Conservation (phyloP, 352 stramenopile genomes). For the Phytophthora uliginosa region DNA sequence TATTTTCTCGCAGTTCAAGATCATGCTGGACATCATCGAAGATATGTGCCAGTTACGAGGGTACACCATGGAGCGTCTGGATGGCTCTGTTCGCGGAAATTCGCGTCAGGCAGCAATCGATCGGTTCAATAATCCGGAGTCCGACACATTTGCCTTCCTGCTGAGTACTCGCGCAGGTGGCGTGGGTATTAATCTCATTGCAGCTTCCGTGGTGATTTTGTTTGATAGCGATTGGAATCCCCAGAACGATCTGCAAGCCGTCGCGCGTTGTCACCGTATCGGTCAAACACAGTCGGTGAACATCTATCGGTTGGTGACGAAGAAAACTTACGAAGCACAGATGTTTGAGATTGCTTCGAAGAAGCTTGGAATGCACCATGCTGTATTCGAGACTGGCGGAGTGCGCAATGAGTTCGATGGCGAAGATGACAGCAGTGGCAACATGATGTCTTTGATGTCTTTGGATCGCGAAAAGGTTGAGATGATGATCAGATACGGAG, state of each 20-base stretch:
- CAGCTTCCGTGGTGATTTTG: constrained; percentile 88
- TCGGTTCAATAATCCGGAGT: constrained; percentile 96
- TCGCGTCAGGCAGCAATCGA: constrained; percentile 99
- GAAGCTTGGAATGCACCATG: constrained; percentile 99
- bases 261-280: constrained; percentile 99
- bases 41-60: constrained; percentile 85
- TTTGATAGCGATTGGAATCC: constrained; percentile 99
- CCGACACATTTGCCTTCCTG: constrained; percentile 98
- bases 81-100: constrained; percentile 97
- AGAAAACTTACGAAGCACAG: constrained; percentile 99
- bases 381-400: constrained; percentile 96
- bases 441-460: constrained; percentile 94
- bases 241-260: constrained; percentile 99
- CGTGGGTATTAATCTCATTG: constrained; percentile 98
- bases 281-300: constrained; percentile 99
- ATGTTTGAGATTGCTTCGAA: constrained; percentile 99
- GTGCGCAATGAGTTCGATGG: constrained; percentile 95
- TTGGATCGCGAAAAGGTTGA: constrained; percentile 98
- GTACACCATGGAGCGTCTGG: constrained; percentile 96
- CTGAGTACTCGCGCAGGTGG: constrained; percentile 96
- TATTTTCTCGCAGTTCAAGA: constrained; percentile 99
- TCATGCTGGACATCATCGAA: constrained; percentile 98
- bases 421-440: constrained; percentile 94
- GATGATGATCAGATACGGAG: constrained; percentile 98
- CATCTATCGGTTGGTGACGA: constrained; percentile 99